Conservation (phyloP, 768 basidiomycete species). For the Lactarius sp. region DNA sequence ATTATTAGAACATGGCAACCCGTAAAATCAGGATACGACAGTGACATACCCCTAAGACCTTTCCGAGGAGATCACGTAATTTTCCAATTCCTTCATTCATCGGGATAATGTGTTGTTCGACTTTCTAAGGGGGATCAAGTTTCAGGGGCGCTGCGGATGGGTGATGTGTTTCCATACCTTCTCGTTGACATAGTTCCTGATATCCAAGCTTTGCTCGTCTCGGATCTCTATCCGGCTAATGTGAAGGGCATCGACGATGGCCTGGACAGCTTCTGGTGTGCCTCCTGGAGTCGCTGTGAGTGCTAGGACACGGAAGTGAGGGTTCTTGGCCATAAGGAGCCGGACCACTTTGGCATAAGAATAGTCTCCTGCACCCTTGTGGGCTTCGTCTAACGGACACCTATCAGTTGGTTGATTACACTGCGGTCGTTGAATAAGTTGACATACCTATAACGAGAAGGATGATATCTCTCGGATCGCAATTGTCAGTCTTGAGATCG, state of each 20-base stretch:
- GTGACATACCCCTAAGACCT: slow-evolving; percentile 65
- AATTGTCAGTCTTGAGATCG: slow-evolving; percentile 66
- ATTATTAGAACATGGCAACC: not conserved
- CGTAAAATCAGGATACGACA: not conserved
- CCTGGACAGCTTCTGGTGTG: slow-evolving; percentile 82
- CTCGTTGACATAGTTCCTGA: slow-evolving; percentile 79
- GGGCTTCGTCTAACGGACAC: slow-evolving; percentile 73
- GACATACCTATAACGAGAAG: slow-evolving; percentile 79
- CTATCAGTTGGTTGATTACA: not conserved
- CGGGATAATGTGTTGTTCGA: slow-evolving; percentile 71
- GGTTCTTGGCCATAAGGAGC: slow-evolving; percentile 90
- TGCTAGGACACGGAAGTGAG: slow-evolving; percentile 87
- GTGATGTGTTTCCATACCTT: slow-evolving; percentile 48
- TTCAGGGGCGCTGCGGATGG: not conserved
- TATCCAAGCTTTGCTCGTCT: slow-evolving; percentile 84
- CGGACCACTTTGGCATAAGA: slow-evolving; percentile 88
- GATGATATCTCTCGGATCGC: slow-evolving; percentile 76
- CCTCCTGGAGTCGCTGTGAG: slow-evolving; percentile 93
- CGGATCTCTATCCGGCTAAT: slow-evolving; percentile 94
- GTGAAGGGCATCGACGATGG: slow-evolving; percentile 86
- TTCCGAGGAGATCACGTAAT: slow-evolving; percentile 62
- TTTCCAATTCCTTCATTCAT: slow-evolving; percentile 64
- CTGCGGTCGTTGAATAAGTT: not conserved
- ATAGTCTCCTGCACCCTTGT: slow-evolving; percentile 89
- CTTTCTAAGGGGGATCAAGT: slow-evolving; percentile 41